Evolutionary conservation across 2,329 filamentous ascomycete genomes (phyloP), one percentile per base, ranked within the genome.

Genomic region (Allantophomopsis lycopodina): DNA sequence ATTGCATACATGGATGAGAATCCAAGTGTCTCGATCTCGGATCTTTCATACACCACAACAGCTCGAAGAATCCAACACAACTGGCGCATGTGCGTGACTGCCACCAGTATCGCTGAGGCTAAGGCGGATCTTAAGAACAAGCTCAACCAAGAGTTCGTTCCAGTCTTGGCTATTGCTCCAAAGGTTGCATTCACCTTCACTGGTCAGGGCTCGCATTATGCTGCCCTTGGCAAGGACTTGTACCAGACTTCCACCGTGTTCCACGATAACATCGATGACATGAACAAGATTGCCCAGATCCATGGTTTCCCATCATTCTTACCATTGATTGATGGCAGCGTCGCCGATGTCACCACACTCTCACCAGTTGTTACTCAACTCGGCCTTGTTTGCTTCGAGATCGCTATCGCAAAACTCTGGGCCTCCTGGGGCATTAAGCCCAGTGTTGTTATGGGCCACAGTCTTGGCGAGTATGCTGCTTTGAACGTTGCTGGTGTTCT

Each of bases 391-490:
- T 68, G 65, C 41, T 64, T 73, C 35, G 66, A 77, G 55, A 76
- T 55, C 60, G 72, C 73, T 5, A 57, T 77, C 10, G 66, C 66
- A 4, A 63, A 62, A 32, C 58, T 76, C 1, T 77, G 72, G 72
- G 53, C 47, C n/a, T 69, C 66, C 2, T 72, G 69, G 66, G 71
- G 70, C 31, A 59, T 77, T 40, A 59, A 55, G 34, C 72, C 73
- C 7, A 64, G 68, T 13, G 70, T 62, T 5, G 71, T 76, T 1
- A 55, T 76, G 12, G 73, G 73, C 14, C 73, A 76, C 56, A 83
- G 77, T 48, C 61, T 86, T 20, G 81, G 81, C 39, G 80, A 86
- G 56, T 85, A 84, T 50, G 79, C 81, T 31, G 80, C 81, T 32
- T 69, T 86, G 10, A 69, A 82, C 50, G 68, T 77, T 32, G 77